Conservation (phyloP, 148 eudicot species). For the Polygonum aviculare region DNA sequence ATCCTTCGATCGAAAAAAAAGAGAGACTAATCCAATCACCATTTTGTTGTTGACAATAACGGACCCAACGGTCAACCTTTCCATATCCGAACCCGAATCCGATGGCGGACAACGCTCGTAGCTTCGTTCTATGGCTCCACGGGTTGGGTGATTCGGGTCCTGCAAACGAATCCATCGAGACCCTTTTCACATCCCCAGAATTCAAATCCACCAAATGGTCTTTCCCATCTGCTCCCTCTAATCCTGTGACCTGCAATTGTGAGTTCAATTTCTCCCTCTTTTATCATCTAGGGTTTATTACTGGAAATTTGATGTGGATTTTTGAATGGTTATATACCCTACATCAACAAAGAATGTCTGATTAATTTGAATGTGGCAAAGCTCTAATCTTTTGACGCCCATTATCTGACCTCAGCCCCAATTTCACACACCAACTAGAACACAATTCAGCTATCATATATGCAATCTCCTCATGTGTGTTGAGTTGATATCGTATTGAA, state of each 20-base stretch:
- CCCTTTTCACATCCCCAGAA: slow-evolving; percentile 60
- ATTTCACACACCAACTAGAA: neutral
- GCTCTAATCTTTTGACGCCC: neutral
- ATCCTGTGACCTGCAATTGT: slow-evolving; percentile 81
- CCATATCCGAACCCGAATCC: slow-evolving; percentile 4
- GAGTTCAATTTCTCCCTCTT: slow-evolving; percentile 19
- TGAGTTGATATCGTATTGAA: too few species aligned
- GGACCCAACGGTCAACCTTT: slow-evolving; percentile 28
- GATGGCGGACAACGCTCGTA: slow-evolving; percentile 36
- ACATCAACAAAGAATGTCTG: neutral
- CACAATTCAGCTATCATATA: too few species aligned
- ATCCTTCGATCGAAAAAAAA: too few species aligned
- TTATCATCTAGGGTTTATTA: neutral
- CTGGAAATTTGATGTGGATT: too few species aligned
- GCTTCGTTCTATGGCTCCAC: slow-evolving; percentile 85
- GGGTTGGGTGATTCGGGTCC: slow-evolving; percentile 98
- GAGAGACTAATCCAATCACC: slow-evolving; percentile 32
- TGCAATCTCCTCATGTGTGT: neutral
- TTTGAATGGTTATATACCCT: neutral
- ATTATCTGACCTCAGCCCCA: neutral
- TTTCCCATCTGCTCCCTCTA: slow-evolving; percentile 84
- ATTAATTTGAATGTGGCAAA: neutral
- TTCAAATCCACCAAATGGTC: slow-evolving; percentile 65
- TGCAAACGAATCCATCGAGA: slow-evolving; percentile 76
- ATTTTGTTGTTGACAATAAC: slow-evolving; percentile 7